phyloP scores from a whole-genome alignment of 108 stramenopile genomes.

The Mediolabrus comicus region DNA sequence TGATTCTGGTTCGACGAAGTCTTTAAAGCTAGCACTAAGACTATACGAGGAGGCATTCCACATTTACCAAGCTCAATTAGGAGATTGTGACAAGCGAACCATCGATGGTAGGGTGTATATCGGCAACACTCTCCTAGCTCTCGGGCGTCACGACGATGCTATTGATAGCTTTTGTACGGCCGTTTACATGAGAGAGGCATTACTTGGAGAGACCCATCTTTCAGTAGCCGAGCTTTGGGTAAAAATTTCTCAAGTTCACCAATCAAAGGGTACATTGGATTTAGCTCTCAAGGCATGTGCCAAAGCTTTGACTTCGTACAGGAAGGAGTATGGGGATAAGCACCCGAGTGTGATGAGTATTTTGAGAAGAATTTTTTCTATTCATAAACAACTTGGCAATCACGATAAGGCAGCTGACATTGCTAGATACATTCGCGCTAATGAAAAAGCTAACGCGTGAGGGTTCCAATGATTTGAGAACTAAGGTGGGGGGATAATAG shows the following conservation, averaged over 20 bases:
- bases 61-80: slow-evolving; percentile 33
- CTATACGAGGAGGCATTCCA: slow-evolving; percentile 37
- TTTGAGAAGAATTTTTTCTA: slow-evolving; percentile 27
- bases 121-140: slow-evolving; percentile 14
- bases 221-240: slow-evolving; percentile 43
- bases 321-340: slow-evolving; percentile 39
- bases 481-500: neutral
- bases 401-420: slow-evolving; percentile 39
- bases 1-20: slow-evolving; percentile 1
- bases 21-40: slow-evolving; percentile 20
- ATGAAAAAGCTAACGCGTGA: slow-evolving; percentile 16
- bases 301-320: slow-evolving; percentile 42
- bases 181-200: slow-evolving; percentile 53
- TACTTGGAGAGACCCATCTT: slow-evolving; percentile 38
- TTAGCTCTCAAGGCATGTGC: slow-evolving; percentile 39
- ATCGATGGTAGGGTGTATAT: slow-evolving; percentile 31
- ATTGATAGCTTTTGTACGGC: slow-evolving; percentile 44
- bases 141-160: slow-evolving; percentile 42
- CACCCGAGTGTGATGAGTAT: slow-evolving; percentile 32
- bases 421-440: slow-evolving; percentile 27
- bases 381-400: slow-evolving; percentile 41
- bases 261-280: slow-evolving; percentile 25
- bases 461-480: neutral
- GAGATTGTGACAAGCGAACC: slow-evolving; percentile 35
- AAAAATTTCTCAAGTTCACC: slow-evolving; percentile 28